Percentiles rank a stretch among this genome's conserved stretches.
Evolutionary conservation across 768 basidiomycete genomes (phyloP).

Genomic region (Pleurotus tuber-regium): DNA sequence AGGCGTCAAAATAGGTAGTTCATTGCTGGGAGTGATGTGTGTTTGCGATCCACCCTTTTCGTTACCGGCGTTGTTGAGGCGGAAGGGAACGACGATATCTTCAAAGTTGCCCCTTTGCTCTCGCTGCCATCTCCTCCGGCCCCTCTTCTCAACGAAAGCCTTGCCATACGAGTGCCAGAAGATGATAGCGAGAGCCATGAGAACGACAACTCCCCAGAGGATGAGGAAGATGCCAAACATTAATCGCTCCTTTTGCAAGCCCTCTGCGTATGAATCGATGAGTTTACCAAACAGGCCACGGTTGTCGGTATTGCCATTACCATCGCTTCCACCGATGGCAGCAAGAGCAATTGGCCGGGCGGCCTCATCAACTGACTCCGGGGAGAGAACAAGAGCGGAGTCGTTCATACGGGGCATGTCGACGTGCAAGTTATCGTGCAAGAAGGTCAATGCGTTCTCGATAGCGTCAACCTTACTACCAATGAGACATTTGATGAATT

Average conservation of each 20-base stretch:
- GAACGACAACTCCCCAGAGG: constrained; percentile 81
- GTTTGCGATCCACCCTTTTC: constrained; percentile 21
- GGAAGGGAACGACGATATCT: constrained; percentile 37
- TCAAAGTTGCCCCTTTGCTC: constrained; percentile 51
- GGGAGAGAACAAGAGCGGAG: constrained; percentile 74
- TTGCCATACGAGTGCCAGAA: constrained; percentile 70
- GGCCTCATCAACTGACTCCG: constrained; percentile 66
- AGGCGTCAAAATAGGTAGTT: constrained; percentile 48
- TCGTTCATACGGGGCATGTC: constrained; percentile 78
- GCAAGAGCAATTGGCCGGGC: constrained; percentile 79
- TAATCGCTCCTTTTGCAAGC: constrained; percentile 76
- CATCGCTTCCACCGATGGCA: constrained; percentile 54
- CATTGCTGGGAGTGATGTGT: constrained; percentile 17
- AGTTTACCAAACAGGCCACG: constrained; percentile 70
- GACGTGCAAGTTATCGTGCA: constrained; percentile 83
- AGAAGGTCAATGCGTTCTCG: constrained; percentile 86
- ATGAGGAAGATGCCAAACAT: constrained; percentile 83
- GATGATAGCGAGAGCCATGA: constrained; percentile 72
- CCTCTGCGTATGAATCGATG: constrained; percentile 67
- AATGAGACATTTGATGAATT: constrained; percentile 86
- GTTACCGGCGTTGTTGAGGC: constrained; percentile 9
- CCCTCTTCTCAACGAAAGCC: constrained; percentile 42
- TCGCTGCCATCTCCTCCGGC: constrained; percentile 46
- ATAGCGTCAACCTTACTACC: constrained; percentile 89
- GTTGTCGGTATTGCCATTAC: constrained; percentile 37